Percentiles rank a stretch among this genome's conserved stretches.
Conservation (phyloP, 169 alveolate species). For the Eimeria maxima region DNA sequence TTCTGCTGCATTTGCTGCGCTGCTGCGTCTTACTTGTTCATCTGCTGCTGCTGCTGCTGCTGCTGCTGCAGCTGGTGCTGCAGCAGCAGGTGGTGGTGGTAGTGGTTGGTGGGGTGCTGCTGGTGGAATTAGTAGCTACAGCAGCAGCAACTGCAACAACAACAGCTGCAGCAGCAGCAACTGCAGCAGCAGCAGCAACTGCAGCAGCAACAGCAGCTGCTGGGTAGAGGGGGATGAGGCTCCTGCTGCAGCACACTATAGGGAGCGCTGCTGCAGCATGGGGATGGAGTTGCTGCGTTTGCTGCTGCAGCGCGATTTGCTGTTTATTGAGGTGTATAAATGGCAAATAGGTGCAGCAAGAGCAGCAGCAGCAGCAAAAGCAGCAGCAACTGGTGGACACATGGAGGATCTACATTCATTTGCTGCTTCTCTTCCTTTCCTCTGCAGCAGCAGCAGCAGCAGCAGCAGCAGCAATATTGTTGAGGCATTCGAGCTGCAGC, state of each 20-base stretch:
- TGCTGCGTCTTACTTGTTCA: conserved; percentile 72
- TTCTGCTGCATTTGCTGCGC: conserved; percentile 77
- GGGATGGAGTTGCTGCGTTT: conserved; percentile 75
- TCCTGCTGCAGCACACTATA: conserved; percentile 51
- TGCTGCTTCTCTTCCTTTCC: conserved; percentile 4
- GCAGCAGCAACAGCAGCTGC: conserved; percentile 65
- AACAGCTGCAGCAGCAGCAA: conserved; percentile 10
- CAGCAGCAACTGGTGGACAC: not conserved
- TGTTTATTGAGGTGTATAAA: conserved; percentile 52
- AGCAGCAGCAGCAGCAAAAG: conserved; percentile 71
- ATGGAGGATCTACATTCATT: not conserved
- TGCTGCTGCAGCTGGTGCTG: not conserved
- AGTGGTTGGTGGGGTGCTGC: too few species aligned
- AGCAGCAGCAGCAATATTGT: conserved; percentile 49
- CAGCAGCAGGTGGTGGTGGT: not conserved
- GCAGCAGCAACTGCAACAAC: conserved; percentile 28
- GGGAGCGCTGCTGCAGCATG: conserved; percentile 62
- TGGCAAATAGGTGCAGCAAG: conserved; percentile 59
- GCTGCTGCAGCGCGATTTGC: conserved; percentile 80
- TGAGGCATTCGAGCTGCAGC: conserved; percentile 71
- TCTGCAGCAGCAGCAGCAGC: conserved; percentile 55
- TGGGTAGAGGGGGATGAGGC: not conserved
- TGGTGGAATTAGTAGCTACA: not conserved
- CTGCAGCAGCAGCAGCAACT: conserved; percentile 61
- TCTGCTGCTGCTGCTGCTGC: conserved; percentile 21